Evolutionary conservation across 345 rosid species (phyloP).

Genomic region (Streptanthus diversifolius): DNA sequence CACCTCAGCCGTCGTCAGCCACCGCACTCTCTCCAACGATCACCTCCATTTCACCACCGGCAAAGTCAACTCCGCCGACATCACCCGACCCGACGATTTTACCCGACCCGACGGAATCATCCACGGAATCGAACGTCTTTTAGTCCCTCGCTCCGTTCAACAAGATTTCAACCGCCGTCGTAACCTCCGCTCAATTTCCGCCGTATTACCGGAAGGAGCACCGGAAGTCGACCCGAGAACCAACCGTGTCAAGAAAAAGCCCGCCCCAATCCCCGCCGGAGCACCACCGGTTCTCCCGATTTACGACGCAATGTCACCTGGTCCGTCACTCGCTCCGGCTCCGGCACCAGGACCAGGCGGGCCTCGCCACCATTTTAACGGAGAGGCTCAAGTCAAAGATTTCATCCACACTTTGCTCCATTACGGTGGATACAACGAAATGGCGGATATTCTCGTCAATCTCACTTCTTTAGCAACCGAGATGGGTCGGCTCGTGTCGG

Average conservation of each 20-base stretch:
- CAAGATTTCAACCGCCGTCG: slow-evolving; percentile 67
- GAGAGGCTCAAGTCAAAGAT: slow-evolving; percentile 67
- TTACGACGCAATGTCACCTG: slow-evolving; percentile 70
- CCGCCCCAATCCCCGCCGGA: slow-evolving; percentile 43
- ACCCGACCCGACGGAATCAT: slow-evolving; percentile 68
- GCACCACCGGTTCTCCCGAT: slow-evolving; percentile 50
- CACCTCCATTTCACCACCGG: slow-evolving; percentile 36
- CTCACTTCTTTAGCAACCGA: slow-evolving; percentile 70
- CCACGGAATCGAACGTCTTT: slow-evolving; percentile 63
- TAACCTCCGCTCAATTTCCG: slow-evolving; percentile 57
- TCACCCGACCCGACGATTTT: slow-evolving; percentile 38
- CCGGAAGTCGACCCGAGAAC: slow-evolving; percentile 71
- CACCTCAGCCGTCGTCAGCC: slow-evolving; percentile 26
- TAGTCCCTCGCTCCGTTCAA: slow-evolving; percentile 67
- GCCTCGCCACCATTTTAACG: slow-evolving; percentile 63
- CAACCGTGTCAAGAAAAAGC: slow-evolving; percentile 54
- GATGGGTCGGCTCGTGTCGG: slow-evolving; percentile 76
- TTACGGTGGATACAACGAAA: slow-evolving; percentile 78
- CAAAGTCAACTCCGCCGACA: slow-evolving; percentile 42
- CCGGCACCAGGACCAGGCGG: slow-evolving; percentile 88
- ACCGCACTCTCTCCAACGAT: slow-evolving; percentile 47
- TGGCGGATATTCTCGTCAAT: slow-evolving; percentile 74
- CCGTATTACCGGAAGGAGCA: slow-evolving; percentile 65
- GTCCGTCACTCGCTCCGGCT: slow-evolving; percentile 74
- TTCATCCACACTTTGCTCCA: slow-evolving; percentile 61